Conservation (phyloP, 2,329 filamentous ascomycete species). For the Sporothrix schenckii region DNA sequence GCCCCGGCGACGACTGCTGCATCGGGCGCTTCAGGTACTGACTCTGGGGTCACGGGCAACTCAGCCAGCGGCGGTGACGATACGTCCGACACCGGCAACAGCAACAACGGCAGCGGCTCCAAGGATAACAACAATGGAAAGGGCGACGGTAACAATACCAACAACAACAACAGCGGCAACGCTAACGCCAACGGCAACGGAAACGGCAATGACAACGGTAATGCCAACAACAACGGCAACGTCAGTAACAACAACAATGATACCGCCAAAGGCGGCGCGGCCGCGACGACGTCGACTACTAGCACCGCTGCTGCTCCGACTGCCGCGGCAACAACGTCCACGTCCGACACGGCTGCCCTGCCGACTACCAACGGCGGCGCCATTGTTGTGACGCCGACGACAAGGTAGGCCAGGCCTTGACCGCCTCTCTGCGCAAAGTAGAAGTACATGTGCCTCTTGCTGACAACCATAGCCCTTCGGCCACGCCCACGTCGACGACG, state of each 20-base stretch:
- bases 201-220: not conserved
- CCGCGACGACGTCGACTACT: constrained; percentile 15
- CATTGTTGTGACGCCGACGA: not conserved
- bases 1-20: constrained; percentile 12
- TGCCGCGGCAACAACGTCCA: not conserved
- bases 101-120: not conserved
- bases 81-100: not conserved
- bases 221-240: not conserved
- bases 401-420: constrained; percentile 7
- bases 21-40: not conserved
- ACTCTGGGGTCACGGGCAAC: constrained; percentile 22
- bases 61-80: not conserved
- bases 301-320: constrained; percentile 4
- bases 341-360: not conserved
- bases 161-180: not conserved
- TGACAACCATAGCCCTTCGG: not conserved
- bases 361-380: constrained; percentile 6
- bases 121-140: not conserved
- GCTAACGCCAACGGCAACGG: not conserved
- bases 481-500: constrained; percentile 29
- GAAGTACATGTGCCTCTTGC: not conserved
- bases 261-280: constrained; percentile 1
- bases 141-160: not conserved
- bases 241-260: constrained; percentile 8
- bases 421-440: no score